Percentiles rank a stretch among this genome's conserved stretches.
Conservation (phyloP, 2,329 filamentous ascomycete species). For the Ophiosphaerella herpotricha region DNA sequence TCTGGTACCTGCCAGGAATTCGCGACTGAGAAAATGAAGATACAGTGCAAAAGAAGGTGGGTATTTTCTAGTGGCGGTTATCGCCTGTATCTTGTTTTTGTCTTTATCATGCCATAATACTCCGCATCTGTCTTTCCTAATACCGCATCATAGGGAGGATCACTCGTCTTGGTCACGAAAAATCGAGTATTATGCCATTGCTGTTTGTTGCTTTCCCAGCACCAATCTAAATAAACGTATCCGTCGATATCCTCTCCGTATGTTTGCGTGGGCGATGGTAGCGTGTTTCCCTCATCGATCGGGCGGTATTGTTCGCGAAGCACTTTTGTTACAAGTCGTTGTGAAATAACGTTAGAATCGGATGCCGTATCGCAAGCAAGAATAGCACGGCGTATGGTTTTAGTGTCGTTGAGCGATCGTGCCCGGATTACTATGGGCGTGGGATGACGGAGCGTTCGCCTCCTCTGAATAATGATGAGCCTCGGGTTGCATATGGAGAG, state of each 20-base stretch:
- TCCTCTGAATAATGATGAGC: neutral
- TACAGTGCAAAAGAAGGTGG: too few relatives aligned
- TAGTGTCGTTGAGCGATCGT: neutral
- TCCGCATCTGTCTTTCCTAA: too few relatives aligned
- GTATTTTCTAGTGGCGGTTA: too few relatives aligned
- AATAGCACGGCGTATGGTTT: neutral
- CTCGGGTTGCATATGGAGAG: too few relatives aligned
- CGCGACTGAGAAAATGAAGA: too few relatives aligned
- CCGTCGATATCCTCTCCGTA: neutral
- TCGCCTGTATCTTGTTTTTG: too few relatives aligned
- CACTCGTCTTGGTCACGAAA: neutral
- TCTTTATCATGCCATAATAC: too few relatives aligned
- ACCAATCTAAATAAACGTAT: slow-evolving; percentile 4
- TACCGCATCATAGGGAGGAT: neutral
- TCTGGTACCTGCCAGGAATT: too few relatives aligned
- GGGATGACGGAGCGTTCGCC: neutral
- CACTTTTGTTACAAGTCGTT: slow-evolving; percentile 1
- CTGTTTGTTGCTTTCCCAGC: neutral
- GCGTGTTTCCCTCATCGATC: neutral
- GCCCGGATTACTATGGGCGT: neutral
- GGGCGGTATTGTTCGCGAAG: neutral
- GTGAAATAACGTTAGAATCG: neutral
- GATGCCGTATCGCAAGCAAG: neutral
- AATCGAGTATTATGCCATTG: slow-evolving; percentile 1
- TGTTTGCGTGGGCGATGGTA: neutral